Evolutionary conservation across 352 stramenopile genomes (phyloP).

Genomic region (Achlya hypogyna): DNA sequence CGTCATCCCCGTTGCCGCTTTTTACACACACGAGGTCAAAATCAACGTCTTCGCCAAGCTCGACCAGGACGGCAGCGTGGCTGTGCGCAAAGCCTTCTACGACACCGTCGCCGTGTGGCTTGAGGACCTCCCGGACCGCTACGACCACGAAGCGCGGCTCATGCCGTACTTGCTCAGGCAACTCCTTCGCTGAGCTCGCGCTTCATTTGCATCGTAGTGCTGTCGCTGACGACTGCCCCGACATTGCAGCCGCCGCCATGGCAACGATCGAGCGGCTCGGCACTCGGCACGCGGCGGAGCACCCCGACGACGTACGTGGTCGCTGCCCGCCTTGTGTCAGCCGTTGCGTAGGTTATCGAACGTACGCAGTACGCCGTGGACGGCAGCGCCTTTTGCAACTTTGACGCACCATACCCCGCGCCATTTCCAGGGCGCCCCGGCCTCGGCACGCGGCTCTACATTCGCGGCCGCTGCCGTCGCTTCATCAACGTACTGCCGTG

Average conservation of each 20-base stretch:
- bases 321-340: background rate
- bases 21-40: constrained; percentile 86
- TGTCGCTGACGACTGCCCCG: constrained; percentile 55
- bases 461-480: constrained; percentile 78
- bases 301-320: constrained; percentile 32
- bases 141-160: constrained; percentile 90
- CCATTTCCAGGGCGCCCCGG: constrained; percentile 78
- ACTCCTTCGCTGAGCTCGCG: background rate
- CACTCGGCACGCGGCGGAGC: constrained; percentile 50
- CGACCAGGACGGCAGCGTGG: constrained; percentile 71
- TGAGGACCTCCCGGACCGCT: constrained; percentile 84
- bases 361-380: constrained; percentile 92
- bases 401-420: constrained; percentile 55
- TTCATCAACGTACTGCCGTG: constrained; percentile 64
- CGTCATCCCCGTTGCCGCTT: constrained; percentile 88
- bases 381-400: constrained; percentile 82
- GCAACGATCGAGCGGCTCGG: constrained; percentile 61
- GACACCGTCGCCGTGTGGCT: constrained; percentile 88
- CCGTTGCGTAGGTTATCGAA: constrained; percentile 75
- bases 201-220: constrained; percentile 30
- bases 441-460: constrained; percentile 86
- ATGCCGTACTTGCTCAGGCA: constrained; percentile 87
- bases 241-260: constrained; percentile 48
- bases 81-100: constrained; percentile 78
- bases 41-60: constrained; percentile 92